Evolutionary conservation across 345 rosid genomes (phyloP), one percentile per base, ranked within the genome.

Genomic region (Streptanthus diversifolius): DNA sequence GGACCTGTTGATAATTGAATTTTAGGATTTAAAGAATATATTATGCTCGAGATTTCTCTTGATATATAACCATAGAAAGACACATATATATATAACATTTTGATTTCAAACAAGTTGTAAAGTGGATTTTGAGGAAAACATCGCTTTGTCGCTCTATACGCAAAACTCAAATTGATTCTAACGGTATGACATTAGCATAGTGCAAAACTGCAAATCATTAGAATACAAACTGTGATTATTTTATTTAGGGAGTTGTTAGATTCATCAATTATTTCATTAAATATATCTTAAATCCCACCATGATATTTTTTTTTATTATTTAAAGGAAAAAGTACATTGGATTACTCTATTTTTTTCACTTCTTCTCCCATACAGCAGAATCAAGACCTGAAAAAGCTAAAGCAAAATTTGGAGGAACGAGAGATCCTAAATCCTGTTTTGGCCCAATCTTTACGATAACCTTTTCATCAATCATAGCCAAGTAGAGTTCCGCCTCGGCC

Each of bases 371-470:
- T 49, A 49, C 55, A 49, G 55, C 55, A 22, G 6, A 49, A 69
- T 82, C 85, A 6, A 51, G 61, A 59, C 92, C 96, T 0, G 86
- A 78, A 33, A 84, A 65, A 70, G 86, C 88, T 63, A 91, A 72
- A 78, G 61, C 75, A 81, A 81, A 88, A 52, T 77, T 75, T 15
- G 87, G 44, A 33, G 97, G 91, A 30, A 93, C 81, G 4, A 89
- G 92, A 58, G 74, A 76, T 52, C 2, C 55, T 22, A 93, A 66
- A 55, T 93, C 91, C 70, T 11, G 33, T 80, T 81, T 93, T 39
- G 93, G 82, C 10, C 97, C 97, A 33, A 89, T 91, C 83, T 89
- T 91, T 81, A 88, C 77, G 5, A 89, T 83, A n/a, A 93, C 70
- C 60, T 85, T 82, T 11, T 70, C 88, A 71, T 85, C 85, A 39